Percentiles rank a stretch among this genome's conserved stretches.
phyloP scores from a whole-genome alignment of 257 asterid genomes.

The Haberlea rhodopensis region DNA sequence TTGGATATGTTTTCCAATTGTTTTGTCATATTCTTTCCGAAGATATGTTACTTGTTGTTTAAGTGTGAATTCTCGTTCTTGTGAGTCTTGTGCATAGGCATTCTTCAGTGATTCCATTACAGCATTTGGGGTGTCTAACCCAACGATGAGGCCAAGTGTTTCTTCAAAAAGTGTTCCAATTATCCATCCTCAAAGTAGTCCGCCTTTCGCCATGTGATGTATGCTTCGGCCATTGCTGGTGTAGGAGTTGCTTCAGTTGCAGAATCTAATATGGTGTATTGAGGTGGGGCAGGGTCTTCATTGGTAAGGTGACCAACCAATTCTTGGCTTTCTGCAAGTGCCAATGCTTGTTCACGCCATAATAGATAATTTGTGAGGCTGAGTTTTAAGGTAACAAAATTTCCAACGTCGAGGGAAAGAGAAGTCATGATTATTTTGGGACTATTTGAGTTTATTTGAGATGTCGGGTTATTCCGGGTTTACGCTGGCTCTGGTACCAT shows the following conservation, averaged over 20 bases:
- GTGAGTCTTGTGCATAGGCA: conserved; percentile 20
- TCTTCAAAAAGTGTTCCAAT: conserved; percentile 21
- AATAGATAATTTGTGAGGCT: background rate
- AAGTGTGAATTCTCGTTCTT: no score
- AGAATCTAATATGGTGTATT: background rate
- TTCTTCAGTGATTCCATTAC: conserved; percentile 9
- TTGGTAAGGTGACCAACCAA: conserved; percentile 2
- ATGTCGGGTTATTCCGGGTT: no score
- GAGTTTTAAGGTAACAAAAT: conserved; percentile 14
- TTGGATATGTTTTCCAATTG: background rate
- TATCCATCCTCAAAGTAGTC: conserved; percentile 20
- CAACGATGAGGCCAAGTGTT: conserved; percentile 19
- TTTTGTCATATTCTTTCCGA: background rate
- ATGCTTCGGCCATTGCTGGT: conserved; percentile 3
- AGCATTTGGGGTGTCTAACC: conserved; percentile 1
- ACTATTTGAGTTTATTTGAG: no score
- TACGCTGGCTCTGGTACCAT: no score
- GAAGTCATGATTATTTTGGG: no score
- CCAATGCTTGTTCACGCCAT: conserved; percentile 18
- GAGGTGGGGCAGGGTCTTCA: background rate
- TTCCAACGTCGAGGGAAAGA: conserved; percentile 4
- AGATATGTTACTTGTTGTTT: no score
- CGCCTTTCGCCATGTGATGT: conserved; percentile 1
- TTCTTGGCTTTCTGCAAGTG: conserved; percentile 15
- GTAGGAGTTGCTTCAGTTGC: no score